Conservation (phyloP, 352 stramenopile genomes). For the Phytophthora pisi region DNA sequence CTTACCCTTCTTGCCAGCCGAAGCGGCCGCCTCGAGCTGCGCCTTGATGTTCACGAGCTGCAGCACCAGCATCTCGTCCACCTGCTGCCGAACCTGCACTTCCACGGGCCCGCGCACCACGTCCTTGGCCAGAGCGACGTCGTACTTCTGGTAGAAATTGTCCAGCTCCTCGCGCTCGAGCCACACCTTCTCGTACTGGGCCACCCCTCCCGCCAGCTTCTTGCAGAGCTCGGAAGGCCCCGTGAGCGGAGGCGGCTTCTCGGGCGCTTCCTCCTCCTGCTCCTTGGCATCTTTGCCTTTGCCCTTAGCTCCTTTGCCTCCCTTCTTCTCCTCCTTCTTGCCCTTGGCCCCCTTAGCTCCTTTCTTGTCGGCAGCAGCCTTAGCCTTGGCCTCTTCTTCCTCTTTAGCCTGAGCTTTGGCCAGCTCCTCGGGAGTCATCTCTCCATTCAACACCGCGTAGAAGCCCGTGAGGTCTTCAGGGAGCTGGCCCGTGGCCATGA, state of each 20-base stretch:
- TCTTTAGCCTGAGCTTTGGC: constrained; percentile 69
- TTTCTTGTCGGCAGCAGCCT: constrained; percentile 52
- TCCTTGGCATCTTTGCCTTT: constrained; percentile 64
- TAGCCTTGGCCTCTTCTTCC: constrained; percentile 52
- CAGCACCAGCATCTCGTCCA: constrained; percentile 95
- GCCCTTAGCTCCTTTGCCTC: constrained; percentile 62
- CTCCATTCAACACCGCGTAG: constrained; percentile 70
- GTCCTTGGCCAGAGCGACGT: constrained; percentile 91
- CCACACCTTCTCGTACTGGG: constrained; percentile 89
- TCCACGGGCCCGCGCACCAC: constrained; percentile 89
- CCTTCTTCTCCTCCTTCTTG: constrained; percentile 57
- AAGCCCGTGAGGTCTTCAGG: constrained; percentile 91
- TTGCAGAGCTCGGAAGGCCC: constrained; percentile 89
- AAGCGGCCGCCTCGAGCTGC: constrained; percentile 77
- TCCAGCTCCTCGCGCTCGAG: constrained; percentile 86
- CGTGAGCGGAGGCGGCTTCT: constrained; percentile 87
- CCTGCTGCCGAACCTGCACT: constrained; percentile 85
- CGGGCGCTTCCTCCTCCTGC: constrained; percentile 63
- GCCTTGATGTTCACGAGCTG: constrained; percentile 95
- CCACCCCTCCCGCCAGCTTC: constrained; percentile 62
- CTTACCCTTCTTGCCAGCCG: constrained; percentile 77
- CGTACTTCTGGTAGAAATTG: constrained; percentile 95
- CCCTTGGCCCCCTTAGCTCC: constrained; percentile 51
- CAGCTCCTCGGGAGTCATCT: constrained; percentile 34
- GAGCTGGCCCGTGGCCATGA: constrained; percentile 85